Evolutionary conservation across 2,329 filamentous ascomycete genomes (phyloP).

Genomic region (Didymellaceae sp.): DNA sequence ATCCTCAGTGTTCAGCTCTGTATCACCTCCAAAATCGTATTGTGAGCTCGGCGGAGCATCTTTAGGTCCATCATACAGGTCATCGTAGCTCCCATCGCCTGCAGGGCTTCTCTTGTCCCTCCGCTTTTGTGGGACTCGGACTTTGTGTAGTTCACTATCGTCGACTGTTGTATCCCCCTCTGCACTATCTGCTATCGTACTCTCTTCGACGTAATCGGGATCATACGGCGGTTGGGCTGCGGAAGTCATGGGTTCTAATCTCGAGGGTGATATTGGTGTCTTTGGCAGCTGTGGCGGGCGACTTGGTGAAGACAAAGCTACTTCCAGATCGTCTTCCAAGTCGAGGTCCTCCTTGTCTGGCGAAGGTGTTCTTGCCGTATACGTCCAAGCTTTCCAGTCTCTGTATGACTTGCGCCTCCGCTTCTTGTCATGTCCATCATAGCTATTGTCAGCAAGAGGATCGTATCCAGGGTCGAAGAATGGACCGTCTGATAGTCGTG

Average conservation of each 20-base stretch:
- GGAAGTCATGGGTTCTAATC: slow-evolving; percentile 5
- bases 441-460: slow-evolving; percentile 67
- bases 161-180: slow-evolving; percentile 15
- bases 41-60: slow-evolving; percentile 66
- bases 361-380: slow-evolving; percentile 73
- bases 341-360: slow-evolving; percentile 61
- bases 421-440: slow-evolving; percentile 70
- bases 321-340: slow-evolving; percentile 22
- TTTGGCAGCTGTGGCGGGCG: slow-evolving; percentile 31
- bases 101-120: too few species aligned
- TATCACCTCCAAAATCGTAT: slow-evolving; percentile 44
- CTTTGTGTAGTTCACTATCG: slow-evolving; percentile 4
- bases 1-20: slow-evolving; percentile 36
- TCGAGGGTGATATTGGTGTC: slow-evolving; percentile 36
- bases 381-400: slow-evolving; percentile 74
- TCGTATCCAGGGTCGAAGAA: slow-evolving; percentile 67
- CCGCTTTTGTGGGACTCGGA: neutral
- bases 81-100: slow-evolving; percentile 30
- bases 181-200: slow-evolving; percentile 8
- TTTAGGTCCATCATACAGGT: slow-evolving; percentile 33
- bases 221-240: slow-evolving; percentile 1
- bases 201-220: slow-evolving; percentile 5
- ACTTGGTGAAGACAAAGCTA: slow-evolving; percentile 29
- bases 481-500: slow-evolving; percentile 72
- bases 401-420: slow-evolving; percentile 73